Evolutionary conservation across 2,329 filamentous ascomycete genomes (phyloP), one percentile per base, ranked within the genome.

Genomic region (Ophiosphaerella herpotricha): DNA sequence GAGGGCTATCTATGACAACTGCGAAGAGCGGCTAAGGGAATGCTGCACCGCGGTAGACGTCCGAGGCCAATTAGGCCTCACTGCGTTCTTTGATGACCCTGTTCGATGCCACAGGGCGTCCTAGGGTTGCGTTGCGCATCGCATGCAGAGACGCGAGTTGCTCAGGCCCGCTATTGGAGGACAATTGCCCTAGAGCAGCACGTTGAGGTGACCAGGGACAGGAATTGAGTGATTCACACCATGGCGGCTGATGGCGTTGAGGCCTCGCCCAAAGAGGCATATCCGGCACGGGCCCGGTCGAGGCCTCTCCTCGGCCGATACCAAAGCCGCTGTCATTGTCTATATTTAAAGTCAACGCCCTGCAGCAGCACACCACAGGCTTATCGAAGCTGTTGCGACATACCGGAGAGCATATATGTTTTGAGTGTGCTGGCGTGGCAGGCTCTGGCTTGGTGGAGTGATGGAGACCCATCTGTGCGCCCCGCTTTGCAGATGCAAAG

Each of bases 31-130:
- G 43, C 24, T 51, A 48, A 57, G 55, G 40, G 52, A 51, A 23
- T 54, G 37, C 24, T 44, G 36, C 48, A 33, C 36, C 34, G 26
- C 26, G 7, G 7, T 7, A 46, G 43, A 40, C 33, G 38, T 32
- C 14, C 35, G n/a, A 50, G 37, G 38, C 37, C 12, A 45, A 36
- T 41, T 24, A 42, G 46, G 50, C 48, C 55, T 43, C 36, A 39
- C 13, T 55, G 52, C 54, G 58, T 51, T 54, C 55, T 60, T 62
- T 58, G 50, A 52, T 50, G 50, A 46, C 32, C 31, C 35, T 29
- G 26, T 29, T 48, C 58, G 48, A 57, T 64, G 61, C 59, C 62
- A 58, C 50, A 43, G 48, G 23, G 60, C 61, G 66, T 6, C 26
- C 26, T 29, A 6, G 26, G 26, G 26, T 54, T 31, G 46, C 37